Percentiles rank a stretch among this genome's conserved stretches.
Conservation (phyloP, 164 flowering plant genomes). For the Annona cherimola region DNA sequence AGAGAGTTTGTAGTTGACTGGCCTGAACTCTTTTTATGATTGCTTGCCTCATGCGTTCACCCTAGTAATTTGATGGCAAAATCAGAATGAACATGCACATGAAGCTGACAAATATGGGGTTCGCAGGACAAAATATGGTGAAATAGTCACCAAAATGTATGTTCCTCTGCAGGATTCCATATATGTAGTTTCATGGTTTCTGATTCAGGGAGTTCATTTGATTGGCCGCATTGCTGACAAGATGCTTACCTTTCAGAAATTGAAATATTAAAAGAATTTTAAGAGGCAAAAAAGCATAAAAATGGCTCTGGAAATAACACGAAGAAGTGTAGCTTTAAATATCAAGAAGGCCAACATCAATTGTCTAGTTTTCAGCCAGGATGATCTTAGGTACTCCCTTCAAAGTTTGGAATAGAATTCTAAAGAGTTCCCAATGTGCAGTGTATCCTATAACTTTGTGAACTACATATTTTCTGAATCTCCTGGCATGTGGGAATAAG, state of each 20-base stretch:
- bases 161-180: too few species aligned
- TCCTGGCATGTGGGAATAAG: not conserved
- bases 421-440: not conserved
- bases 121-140: too few species aligned
- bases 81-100: not conserved
- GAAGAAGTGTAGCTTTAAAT: not conserved
- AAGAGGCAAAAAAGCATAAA: not conserved
- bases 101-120: too few species aligned
- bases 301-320: not conserved
- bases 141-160: too few species aligned
- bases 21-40: constrained; percentile 64
- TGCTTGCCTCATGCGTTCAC: constrained; percentile 58
- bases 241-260: not conserved
- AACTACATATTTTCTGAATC: not conserved
- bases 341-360: not conserved
- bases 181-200: not conserved
- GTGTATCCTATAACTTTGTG: not conserved
- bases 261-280: too few species aligned
- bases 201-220: not conserved
- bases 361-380: not conserved
- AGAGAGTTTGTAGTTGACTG: constrained; percentile 51
- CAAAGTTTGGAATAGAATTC: not conserved
- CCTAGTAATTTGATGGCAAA: constrained; percentile 28
- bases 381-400: not conserved
- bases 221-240: not conserved